Evolutionary conservation across 768 basidiomycete species (phyloP), one percentile per base, ranked within the genome.

Genomic region (Pholiota microspora): DNA sequence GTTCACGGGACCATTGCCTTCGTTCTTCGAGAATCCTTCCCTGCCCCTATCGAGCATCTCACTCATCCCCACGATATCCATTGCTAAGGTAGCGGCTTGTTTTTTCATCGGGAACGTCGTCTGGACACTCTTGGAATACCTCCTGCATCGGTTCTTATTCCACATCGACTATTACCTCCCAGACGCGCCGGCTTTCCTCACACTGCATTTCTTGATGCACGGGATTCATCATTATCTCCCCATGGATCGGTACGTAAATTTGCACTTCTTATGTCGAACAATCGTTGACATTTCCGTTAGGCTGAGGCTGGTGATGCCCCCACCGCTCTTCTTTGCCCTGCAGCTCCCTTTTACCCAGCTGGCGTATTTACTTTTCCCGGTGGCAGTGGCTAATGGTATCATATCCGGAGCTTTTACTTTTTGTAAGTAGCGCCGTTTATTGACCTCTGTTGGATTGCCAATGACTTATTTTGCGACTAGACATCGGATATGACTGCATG

Each of bases 191-290:
- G 72, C 74, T 49, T 91, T 88, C 71, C 77, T 98, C 64, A 84
- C 85, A 38, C 67, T 98, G 23, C 97, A 99, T 67, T 99, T 99
- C 73, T 67, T 92, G 64, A 76, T 92, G 67, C 97, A 98, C 65
- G 97, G 97, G 13, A 85, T 99, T 31, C 97, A 99, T 67, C 97
- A 99, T 70, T 99, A 95, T 66, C 76, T 99, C 59, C 97, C 94
- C 13, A 97, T 98, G 94, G 94, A 97, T 66, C 77, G 85, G 89
- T 92, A 64, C 58, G 82, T 56, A 13, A n/a, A 35, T 25, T 23
- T 54, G 7, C 23, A 10, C 44, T 31, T 31, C 35, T n/a, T 15
- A 45, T 18, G n/a, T 48, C 49, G 21, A 49, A 15, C 25, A 34
- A 49, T 25, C 45, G 42, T 36, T 51, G 34, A 25, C 36, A 56